Base-by-base conservation (phyloP, 371 early-diverging fungal species). In the Syncephalis fuscata region DNA sequence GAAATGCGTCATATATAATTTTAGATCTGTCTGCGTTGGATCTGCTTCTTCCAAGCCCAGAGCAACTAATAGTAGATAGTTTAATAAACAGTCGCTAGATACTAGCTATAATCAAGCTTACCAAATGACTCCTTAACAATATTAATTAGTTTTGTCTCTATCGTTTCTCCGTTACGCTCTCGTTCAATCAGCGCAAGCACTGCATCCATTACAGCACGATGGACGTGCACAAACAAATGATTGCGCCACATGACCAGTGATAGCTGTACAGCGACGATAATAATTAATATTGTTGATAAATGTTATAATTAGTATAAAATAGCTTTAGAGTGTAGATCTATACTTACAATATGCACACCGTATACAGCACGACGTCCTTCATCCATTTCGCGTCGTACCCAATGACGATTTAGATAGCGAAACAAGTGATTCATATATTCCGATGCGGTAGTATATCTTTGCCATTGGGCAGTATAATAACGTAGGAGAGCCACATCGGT, bases 361-460 rank as follows among this genome's bases (percentile, higher is more conserved):
- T 85, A 84, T n/a, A 92, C 81, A 36, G 70, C 74, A 61, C 78
- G 81, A 61, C 76, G 74, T 39, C 91, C 90, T 51, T 95, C 96
- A 44, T 92, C 92, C 40, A 86, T 80, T 65, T 92, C 88, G 52
- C 95, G 74, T 62, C 86, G 90, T 37, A 94, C 87, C 96, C 98
- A 95, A 59, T 92, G 89, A 37, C 94, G 80, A 63, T 97, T 97
- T 41, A 97, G 68, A 59, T 97, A 97, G 40, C 73, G 70, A 57
- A 95, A 93, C 45, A 92, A 71, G 57, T 92, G 90, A 63, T 92
- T 79, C 39, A 94, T 76, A 49, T 73, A 79, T 39, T 74, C 74
- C 15, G 88, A 74, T 2, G 92, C 88, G 11, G 74, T 71, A 8
- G 88, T 90, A 62, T 81, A 97, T 54, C 78, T 75, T 38, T 63